Percentiles rank a stretch among this genome's conserved stretches.
These are phyloP conservation scores for Andrographis paniculata DNA, from an alignment of 305 asterid genomes.

Conservation along the genomic window DNA sequence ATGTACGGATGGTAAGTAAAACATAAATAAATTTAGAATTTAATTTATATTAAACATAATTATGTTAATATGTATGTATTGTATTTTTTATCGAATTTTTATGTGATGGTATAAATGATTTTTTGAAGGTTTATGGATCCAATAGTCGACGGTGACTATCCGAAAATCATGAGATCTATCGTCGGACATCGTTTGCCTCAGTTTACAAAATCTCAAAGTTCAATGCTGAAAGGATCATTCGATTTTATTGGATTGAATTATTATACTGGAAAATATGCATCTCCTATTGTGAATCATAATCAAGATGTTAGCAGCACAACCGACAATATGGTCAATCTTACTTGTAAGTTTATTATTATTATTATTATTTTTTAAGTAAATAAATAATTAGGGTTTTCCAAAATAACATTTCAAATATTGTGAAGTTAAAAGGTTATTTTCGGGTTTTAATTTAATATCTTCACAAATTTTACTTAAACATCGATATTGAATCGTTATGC, in stretches of 20 bases:
- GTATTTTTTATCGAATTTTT: neutral
- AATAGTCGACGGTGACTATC: slow-evolving; percentile 10
- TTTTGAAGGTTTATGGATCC: slow-evolving; percentile 7
- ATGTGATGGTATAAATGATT: too few relatives aligned
- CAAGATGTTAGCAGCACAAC: neutral
- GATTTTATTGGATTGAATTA: slow-evolving; percentile 12
- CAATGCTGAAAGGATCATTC: slow-evolving; percentile 12
- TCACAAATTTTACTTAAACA: too few relatives aligned
- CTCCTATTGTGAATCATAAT: neutral
- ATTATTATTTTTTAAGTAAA: neutral
- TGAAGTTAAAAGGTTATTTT: too few relatives aligned
- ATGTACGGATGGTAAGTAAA: slow-evolving; percentile 8
- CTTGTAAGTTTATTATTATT: neutral
- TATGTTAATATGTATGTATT: neutral
- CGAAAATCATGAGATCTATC: slow-evolving; percentile 1
- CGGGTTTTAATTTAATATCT: too few relatives aligned
- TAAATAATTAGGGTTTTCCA: too few relatives aligned
- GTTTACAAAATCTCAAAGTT: slow-evolving; percentile 7
- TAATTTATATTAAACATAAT: neutral
- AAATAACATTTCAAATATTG: too few relatives aligned
- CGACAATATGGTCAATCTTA: neutral
- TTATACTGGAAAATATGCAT: slow-evolving; percentile 11
- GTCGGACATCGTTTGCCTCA: neutral
- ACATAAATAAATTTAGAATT: neutral
- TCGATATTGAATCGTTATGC: too few relatives aligned